A percentile compares a stretch with the other conserved stretches of the same genome.
These are phyloP conservation scores for Oxytropis ochrocephala DNA, from an alignment of 306 rosid genomes.

Conservation along the genomic window DNA sequence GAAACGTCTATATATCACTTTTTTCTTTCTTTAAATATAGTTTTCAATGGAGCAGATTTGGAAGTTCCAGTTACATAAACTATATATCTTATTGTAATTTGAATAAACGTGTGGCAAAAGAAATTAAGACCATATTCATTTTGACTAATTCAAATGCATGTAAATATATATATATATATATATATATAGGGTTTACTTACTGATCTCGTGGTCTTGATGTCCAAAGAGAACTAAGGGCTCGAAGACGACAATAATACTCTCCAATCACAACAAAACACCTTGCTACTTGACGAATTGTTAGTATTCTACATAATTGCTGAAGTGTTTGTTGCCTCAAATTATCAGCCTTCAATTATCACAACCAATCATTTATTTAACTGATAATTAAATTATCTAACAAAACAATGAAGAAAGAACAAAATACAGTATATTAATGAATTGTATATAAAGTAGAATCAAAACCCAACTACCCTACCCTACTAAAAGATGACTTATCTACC, in stretches of 20 bases:
- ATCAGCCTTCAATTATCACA: constrained; percentile 64
- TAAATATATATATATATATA: too few relatives aligned
- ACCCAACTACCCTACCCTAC: constrained; percentile 29
- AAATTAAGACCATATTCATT: neutral
- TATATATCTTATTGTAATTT: neutral
- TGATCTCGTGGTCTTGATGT: constrained; percentile 78
- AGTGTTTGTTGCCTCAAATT: constrained; percentile 82
- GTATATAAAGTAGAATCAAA: constrained; percentile 1
- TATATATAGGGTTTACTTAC: too few relatives aligned
- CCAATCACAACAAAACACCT: constrained; percentile 76
- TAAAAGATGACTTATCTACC: too few relatives aligned
- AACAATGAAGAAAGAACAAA: neutral
- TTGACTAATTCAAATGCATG: too few relatives aligned
- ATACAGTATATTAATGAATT: neutral
- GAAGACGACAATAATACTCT: constrained; percentile 72
- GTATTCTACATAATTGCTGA: constrained; percentile 63
- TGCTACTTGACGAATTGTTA: constrained; percentile 76
- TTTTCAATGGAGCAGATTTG: neutral
- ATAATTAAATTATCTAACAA: neutral
- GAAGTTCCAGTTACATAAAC: neutral
- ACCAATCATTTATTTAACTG: neutral
- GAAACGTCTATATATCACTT: neutral
- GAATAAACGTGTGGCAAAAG: neutral
- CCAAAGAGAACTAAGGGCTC: constrained; percentile 96
- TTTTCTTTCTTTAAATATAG: neutral